phyloP scores from a whole-genome alignment of 768 basidiomycete species.

The Amanita brunnescens region DNA sequence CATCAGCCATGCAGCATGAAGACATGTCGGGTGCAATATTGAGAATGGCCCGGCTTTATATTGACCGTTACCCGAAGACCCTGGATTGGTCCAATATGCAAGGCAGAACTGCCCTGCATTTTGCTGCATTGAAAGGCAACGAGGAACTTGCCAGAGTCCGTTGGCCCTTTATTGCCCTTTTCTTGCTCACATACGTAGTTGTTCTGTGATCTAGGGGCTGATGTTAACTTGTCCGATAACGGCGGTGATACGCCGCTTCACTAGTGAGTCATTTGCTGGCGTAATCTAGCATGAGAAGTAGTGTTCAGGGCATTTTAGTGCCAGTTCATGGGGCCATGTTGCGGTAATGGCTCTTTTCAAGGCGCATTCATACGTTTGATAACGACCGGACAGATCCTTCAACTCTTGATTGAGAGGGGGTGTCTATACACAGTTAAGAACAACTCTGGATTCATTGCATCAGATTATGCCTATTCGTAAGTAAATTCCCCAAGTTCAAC shows the following conservation, averaged over 20 bases:
- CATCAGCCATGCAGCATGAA: constrained; percentile 35
- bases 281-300: constrained; percentile 2
- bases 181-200: constrained; percentile 42
- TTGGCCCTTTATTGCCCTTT: constrained; percentile 11
- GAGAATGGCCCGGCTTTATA: constrained; percentile 82
- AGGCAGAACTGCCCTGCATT: constrained; percentile 86
- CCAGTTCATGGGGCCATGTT: constrained; percentile 83
- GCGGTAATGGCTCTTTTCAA: constrained; percentile 38
- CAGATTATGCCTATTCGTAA: constrained; percentile 88
- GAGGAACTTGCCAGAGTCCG: constrained; percentile 80
- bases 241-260: constrained; percentile 90
- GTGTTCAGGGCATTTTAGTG: constrained; percentile 33
- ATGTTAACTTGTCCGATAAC: constrained; percentile 83
- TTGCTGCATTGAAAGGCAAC: constrained; percentile 83
- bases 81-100: constrained; percentile 89
- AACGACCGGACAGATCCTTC: constrained; percentile 51
- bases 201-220: constrained; percentile 86
- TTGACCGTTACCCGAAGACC: constrained; percentile 78
- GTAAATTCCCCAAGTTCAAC: constrained; percentile 18
- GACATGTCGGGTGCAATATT: constrained; percentile 67
- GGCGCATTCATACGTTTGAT: constrained; percentile 1
- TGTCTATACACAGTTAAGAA: constrained; percentile 80
- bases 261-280: constrained; percentile 50
- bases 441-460: constrained; percentile 85
- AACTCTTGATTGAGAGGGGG: constrained; percentile 81